phyloP scores from a whole-genome alignment of 345 rosid genomes.

The Aquilaria sinensis region DNA sequence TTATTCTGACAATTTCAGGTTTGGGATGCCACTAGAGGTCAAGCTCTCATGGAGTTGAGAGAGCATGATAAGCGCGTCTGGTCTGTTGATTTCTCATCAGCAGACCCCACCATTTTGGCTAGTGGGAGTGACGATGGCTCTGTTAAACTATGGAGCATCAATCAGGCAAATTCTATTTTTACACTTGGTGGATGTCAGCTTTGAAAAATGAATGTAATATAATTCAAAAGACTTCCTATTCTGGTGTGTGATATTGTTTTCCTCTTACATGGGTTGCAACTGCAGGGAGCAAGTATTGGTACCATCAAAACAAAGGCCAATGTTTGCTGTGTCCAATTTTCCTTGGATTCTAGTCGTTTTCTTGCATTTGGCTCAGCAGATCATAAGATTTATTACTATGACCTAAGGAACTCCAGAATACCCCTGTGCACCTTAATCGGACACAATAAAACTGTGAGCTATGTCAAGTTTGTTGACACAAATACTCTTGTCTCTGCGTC shows the following conservation, averaged over 20 bases:
- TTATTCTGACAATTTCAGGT: constrained; percentile 34
- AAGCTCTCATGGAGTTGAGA: constrained; percentile 67
- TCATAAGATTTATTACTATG: constrained; percentile 84
- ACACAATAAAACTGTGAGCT: constrained; percentile 86
- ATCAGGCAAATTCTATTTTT: constrained; percentile 95
- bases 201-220: constrained; percentile 65
- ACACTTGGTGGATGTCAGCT: constrained; percentile 84
- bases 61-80: constrained; percentile 94
- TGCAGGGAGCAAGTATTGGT: constrained; percentile 84
- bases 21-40: constrained; percentile 95
- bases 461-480: constrained; percentile 79
- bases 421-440: constrained; percentile 85
- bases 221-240: constrained; percentile 21
- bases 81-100: constrained; percentile 87
- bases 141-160: constrained; percentile 99
- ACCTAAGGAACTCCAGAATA: constrained; percentile 71
- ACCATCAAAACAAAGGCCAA: constrained; percentile 92
- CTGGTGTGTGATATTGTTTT: constrained; percentile 40
- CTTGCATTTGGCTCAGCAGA: constrained; percentile 98
- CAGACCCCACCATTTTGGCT: constrained; percentile 89
- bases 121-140: constrained; percentile 96
- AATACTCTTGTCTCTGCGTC: constrained; percentile 80
- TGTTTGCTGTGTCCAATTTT: constrained; percentile 92
- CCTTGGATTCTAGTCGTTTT: constrained; percentile 64
- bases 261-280: constrained; percentile 32